Conservation (phyloP, 2,329 filamentous ascomycete genomes). For the Hymenoscyphus fraxineus region DNA sequence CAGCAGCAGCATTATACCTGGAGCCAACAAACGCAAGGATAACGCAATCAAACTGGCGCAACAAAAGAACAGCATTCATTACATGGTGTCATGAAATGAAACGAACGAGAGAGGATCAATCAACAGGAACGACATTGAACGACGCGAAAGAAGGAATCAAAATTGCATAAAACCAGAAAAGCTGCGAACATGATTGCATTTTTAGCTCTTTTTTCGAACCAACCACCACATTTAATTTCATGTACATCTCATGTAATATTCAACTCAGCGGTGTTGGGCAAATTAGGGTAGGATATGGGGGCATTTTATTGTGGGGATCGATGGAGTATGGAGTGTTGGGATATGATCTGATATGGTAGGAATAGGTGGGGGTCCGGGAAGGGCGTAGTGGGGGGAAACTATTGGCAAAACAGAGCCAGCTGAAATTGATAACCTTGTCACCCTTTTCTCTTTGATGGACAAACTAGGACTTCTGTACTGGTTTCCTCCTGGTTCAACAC, state of each 20-base stretch:
- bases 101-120: not conserved
- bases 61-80: not conserved
- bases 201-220: not conserved
- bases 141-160: not conserved
- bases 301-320: not conserved
- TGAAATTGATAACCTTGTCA: not conserved
- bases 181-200: not conserved
- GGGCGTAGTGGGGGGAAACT: not conserved
- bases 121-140: not conserved
- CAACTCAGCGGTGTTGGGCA: slow-evolving; percentile 2
- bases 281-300: not conserved
- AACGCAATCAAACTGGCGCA: not conserved
- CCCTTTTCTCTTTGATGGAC: not conserved
- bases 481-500: too few species aligned
- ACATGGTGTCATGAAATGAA: not conserved
- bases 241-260: slow-evolving; percentile 12
- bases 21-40: slow-evolving; percentile 22
- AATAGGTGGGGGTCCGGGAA: not conserved
- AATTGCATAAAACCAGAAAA: not conserved
- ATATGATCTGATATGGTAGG: not conserved
- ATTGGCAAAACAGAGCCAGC: not conserved
- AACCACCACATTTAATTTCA: slow-evolving; percentile 1
- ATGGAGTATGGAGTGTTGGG: not conserved
- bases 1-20: slow-evolving; percentile 30
- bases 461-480: too few species aligned